phyloP scores from a whole-genome alignment of 768 basidiomycete genomes.

The Hysterangium stoloniferum region DNA sequence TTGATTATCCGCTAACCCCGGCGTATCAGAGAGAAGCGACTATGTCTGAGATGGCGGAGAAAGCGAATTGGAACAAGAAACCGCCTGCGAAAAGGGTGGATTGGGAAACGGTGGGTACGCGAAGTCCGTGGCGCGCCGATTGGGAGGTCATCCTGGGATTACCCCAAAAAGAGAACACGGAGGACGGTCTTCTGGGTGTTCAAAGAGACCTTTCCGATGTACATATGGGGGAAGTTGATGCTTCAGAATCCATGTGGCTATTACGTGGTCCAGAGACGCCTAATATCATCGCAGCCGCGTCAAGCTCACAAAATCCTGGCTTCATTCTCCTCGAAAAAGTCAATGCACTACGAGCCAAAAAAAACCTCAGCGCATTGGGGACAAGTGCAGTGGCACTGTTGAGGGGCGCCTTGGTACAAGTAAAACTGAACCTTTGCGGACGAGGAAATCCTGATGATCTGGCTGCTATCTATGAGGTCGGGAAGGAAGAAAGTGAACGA shows the following conservation, averaged over 20 bases:
- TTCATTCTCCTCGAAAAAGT: slow-evolving; percentile 44
- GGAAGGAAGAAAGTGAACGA: slow-evolving; percentile 42
- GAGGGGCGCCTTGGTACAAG: slow-evolving; percentile 57
- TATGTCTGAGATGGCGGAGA: slow-evolving; percentile 45
- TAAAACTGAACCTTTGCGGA: slow-evolving; percentile 51
- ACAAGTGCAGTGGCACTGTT: slow-evolving; percentile 36
- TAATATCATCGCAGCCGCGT: slow-evolving; percentile 37
- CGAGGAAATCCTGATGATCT: slow-evolving; percentile 71
- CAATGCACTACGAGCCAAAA: slow-evolving; percentile 51
- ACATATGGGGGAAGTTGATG: slow-evolving; percentile 12
- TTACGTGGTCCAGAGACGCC: slow-evolving; percentile 49
- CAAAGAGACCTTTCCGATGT: slow-evolving; percentile 18
- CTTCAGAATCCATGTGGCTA: slow-evolving; percentile 42
- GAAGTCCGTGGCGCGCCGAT: slow-evolving; percentile 69
- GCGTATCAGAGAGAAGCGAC: slow-evolving; percentile 47
- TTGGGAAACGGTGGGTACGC: slow-evolving; percentile 53
- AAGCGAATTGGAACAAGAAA: slow-evolving; percentile 61
- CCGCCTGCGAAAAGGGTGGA: slow-evolving; percentile 85
- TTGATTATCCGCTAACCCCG: slow-evolving; percentile 59
- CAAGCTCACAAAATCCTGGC: slow-evolving; percentile 32
- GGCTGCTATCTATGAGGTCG: slow-evolving; percentile 60
- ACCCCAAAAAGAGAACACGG: slow-evolving; percentile 2
- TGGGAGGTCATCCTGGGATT: slow-evolving; percentile 69
- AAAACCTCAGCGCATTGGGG: slow-evolving; percentile 36
- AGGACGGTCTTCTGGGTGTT: slow-evolving; percentile 10